phyloP scores from a whole-genome alignment of 768 basidiomycete species.

The Phanerodontia chrysosporium region DNA sequence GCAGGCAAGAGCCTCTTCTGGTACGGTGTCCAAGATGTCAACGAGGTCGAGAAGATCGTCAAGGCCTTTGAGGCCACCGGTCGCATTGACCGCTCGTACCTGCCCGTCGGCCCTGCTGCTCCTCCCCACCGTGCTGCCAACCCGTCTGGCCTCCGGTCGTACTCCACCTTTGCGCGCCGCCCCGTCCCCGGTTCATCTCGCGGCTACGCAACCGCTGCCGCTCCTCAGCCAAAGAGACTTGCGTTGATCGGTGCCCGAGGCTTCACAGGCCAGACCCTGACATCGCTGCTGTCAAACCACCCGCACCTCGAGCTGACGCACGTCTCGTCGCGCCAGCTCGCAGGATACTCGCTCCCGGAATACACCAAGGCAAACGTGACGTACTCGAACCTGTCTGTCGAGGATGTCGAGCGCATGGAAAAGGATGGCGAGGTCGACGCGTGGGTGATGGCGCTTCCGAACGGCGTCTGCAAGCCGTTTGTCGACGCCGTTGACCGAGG shows the following conservation, averaged over 20 bases:
- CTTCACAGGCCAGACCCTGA: slow-evolving; percentile 91
- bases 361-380: slow-evolving; percentile 73
- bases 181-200: slow-evolving; percentile 47
- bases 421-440: slow-evolving; percentile 88
- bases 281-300: slow-evolving; percentile 81
- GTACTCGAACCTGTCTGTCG: slow-evolving; percentile 76
- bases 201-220: slow-evolving; percentile 75
- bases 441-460: slow-evolving; percentile 99
- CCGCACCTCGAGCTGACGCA: slow-evolving; percentile 88
- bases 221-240: slow-evolving; percentile 60
- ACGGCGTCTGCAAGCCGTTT: slow-evolving; percentile 93
- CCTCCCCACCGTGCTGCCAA: slow-evolving; percentile 46
- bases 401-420: slow-evolving; percentile 87
- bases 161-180: slow-evolving; percentile 54
- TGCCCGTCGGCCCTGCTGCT: slow-evolving; percentile 79
- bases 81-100: slow-evolving; percentile 80
- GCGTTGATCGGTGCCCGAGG: slow-evolving; percentile 95
- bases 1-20: slow-evolving; percentile 94
- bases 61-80: slow-evolving; percentile 68
- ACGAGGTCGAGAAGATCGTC: slow-evolving; percentile 86
- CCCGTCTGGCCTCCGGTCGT: slow-evolving; percentile 43
- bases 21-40: slow-evolving; percentile 91
- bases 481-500: slow-evolving; percentile 90
- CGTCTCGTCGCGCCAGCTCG: slow-evolving; percentile 93
- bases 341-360: slow-evolving; percentile 70